These are phyloP conservation scores for Boletellus emodensis DNA, from an alignment of 768 basidiomycete species.

Conservation along the genomic window DNA sequence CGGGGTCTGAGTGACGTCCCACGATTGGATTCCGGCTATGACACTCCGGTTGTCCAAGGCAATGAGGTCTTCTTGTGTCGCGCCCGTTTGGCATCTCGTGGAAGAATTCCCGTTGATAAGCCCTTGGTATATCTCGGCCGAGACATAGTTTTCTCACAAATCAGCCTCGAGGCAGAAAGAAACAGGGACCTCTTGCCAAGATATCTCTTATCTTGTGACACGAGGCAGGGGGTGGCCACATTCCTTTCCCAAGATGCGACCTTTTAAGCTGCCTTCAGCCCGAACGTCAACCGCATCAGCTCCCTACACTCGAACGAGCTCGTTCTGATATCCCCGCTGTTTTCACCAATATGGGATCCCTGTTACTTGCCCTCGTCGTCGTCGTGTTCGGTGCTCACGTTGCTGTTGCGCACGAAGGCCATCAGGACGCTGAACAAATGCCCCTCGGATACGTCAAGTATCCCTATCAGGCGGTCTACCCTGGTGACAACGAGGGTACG, in stretches of 20 bases:
- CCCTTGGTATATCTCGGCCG: conserved; percentile 8
- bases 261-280: conserved; percentile 13
- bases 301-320: too few relatives aligned
- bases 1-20: conserved; percentile 8
- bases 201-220: conserved; percentile 17
- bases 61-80: conserved; percentile 25
- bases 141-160: background rate
- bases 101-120: conserved; percentile 4
- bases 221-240: conserved; percentile 12
- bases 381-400: conserved; percentile 22
- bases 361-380: conserved; percentile 23
- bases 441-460: conserved; percentile 66
- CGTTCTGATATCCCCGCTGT: background rate
- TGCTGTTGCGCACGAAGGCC: conserved; percentile 35
- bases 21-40: background rate
- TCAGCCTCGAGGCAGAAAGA: conserved; percentile 50
- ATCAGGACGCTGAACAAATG: conserved; percentile 50
- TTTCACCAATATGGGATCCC: conserved; percentile 20
- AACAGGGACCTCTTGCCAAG: conserved; percentile 10
- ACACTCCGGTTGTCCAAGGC: too few relatives aligned
- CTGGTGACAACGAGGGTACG: conserved; percentile 55
- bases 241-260: conserved; percentile 26
- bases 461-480: conserved; percentile 56
- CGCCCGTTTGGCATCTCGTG: conserved; percentile 14
- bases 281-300: too few relatives aligned